phyloP scores from a whole-genome alignment of 257 asterid genomes.

The Petrea volubilis region DNA sequence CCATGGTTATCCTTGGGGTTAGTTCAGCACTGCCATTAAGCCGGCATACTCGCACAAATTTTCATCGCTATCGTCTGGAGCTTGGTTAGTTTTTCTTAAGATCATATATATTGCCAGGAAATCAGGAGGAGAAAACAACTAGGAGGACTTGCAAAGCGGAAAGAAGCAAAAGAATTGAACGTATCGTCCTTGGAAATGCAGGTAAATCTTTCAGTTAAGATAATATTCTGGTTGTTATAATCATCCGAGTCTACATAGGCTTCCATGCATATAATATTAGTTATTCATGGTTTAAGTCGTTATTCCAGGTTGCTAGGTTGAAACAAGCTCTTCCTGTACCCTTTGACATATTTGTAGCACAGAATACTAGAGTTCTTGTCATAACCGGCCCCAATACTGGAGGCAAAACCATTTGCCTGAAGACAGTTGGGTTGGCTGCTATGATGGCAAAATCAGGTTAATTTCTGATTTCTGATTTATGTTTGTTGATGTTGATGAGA shows the following conservation, averaged over 20 bases:
- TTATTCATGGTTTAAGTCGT: constrained; percentile 19
- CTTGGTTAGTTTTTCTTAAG: constrained; percentile 15
- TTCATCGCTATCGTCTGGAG: neutral
- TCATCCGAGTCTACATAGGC: neutral
- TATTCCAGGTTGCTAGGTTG: constrained; percentile 69
- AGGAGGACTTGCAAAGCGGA: constrained; percentile 47
- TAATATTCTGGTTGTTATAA: constrained; percentile 12
- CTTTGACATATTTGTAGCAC: constrained; percentile 63
- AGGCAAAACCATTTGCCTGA: constrained; percentile 95
- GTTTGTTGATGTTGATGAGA: no score
- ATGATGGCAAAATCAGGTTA: constrained; percentile 99
- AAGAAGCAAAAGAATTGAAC: constrained; percentile 44
- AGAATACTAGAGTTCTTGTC: constrained; percentile 67
- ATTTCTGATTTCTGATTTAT: constrained; percentile 2
- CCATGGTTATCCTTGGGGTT: neutral
- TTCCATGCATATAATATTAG: neutral
- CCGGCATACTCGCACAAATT: constrained; percentile 10
- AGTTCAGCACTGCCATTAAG: constrained; percentile 2
- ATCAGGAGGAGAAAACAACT: constrained; percentile 81
- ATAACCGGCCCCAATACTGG: constrained; percentile 99
- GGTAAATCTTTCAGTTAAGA: constrained; percentile 39
- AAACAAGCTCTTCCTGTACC: constrained; percentile 81
- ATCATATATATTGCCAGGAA: constrained; percentile 50
- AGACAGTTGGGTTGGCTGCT: constrained; percentile 95
- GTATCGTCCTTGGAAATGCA: constrained; percentile 66